Evolutionary conservation across 352 stramenopile genomes (phyloP).

Genomic region (Pythium monospermum): DNA sequence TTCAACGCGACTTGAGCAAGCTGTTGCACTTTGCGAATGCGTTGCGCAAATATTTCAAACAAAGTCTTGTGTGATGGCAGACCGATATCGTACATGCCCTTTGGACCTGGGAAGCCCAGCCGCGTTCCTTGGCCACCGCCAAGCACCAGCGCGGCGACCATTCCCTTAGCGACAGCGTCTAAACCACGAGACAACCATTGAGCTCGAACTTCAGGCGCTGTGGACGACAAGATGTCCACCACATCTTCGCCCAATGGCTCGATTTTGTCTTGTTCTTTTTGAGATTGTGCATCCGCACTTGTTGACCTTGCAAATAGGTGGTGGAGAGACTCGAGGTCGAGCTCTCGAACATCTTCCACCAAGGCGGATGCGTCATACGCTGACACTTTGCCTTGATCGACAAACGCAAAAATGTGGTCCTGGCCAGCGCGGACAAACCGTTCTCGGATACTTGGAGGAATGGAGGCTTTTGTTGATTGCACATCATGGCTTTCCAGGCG

Average conservation of each 20-base stretch:
- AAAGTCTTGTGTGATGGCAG: conserved; percentile 89
- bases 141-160: conserved; percentile 90
- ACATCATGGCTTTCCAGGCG: conserved; percentile 29
- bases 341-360: conserved; percentile 30
- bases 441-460: conserved; percentile 33
- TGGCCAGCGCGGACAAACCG: conserved; percentile 33
- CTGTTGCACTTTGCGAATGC: conserved; percentile 70
- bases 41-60: conserved; percentile 91
- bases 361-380: conserved; percentile 28
- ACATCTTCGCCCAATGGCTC: conserved; percentile 35
- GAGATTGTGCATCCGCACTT: conserved; percentile 19
- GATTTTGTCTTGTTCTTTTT: conserved; percentile 22
- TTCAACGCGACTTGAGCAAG: conserved; percentile 28
- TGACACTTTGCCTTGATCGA: conserved; percentile 31
- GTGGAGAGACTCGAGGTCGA: conserved; percentile 29
- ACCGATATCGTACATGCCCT: conserved; percentile 92
- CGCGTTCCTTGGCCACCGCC: conserved; percentile 93
- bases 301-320: conserved; percentile 34
- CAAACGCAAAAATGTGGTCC: conserved; percentile 41
- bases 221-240: conserved; percentile 34
- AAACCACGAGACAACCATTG: conserved; percentile 45
- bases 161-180: conserved; percentile 64
- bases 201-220: conserved; percentile 18
- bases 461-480: conserved; percentile 20
- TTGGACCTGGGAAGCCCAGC: conserved; percentile 92